Evolutionary conservation across 176 grass and related monocot genomes (phyloP).

Genomic region (Panicum miliaceum): DNA sequence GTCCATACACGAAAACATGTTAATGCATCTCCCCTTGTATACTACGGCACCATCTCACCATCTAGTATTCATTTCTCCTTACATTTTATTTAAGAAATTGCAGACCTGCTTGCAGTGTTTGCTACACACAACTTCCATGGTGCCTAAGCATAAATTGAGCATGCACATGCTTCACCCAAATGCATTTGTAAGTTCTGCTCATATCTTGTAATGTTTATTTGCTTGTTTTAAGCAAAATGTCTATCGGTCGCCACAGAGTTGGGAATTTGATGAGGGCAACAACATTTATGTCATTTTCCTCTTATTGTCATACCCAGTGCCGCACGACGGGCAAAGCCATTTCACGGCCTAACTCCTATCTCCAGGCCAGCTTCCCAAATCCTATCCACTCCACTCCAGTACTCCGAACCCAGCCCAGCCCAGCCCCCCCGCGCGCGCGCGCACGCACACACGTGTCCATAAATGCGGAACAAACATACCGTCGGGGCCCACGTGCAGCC

Average conservation of each 20-base stretch:
- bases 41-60: not conserved
- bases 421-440: constrained; percentile 9
- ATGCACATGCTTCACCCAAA: not conserved
- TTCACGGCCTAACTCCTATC: constrained; percentile 10
- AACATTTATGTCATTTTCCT: not conserved
- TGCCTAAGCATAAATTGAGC: constrained; percentile 20
- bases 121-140: not conserved
- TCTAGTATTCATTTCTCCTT: not conserved
- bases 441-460: constrained; percentile 43
- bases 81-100: not conserved
- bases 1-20: not conserved
- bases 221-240: constrained; percentile 7
- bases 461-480: constrained; percentile 59
- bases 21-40: not conserved
- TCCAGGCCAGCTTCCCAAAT: constrained; percentile 12
- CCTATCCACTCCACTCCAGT: constrained; percentile 34
- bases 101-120: not conserved
- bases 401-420: not conserved
- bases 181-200: not conserved
- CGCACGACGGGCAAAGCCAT: not conserved
- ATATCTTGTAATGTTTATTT: not conserved
- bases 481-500: constrained; percentile 69
- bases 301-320: not conserved
- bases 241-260: not conserved
- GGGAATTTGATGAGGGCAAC: not conserved